Evolutionary conservation across 2,329 filamentous ascomycete species (phyloP).

Genomic region (Aspergillus pseudotamarii): DNA sequence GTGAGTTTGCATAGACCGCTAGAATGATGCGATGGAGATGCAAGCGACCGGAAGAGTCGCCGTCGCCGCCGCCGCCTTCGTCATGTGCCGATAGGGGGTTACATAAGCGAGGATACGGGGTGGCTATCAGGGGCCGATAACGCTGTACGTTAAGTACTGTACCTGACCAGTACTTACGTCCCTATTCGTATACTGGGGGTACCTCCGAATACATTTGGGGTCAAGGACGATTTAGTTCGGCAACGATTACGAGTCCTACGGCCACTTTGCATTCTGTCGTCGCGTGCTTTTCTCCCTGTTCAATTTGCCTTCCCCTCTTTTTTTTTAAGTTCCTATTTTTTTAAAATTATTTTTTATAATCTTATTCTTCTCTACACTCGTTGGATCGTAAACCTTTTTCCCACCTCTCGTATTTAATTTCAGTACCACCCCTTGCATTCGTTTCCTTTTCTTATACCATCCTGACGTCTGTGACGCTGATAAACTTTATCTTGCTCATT

Average conservation of each 20-base stretch:
- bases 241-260: slow-evolving; percentile 6
- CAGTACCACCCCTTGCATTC: background rate
- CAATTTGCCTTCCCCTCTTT: background rate
- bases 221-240: background rate
- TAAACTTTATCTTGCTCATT: slow-evolving; percentile 8
- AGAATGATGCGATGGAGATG: slow-evolving; percentile 9
- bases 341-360: background rate
- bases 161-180: background rate
- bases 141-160: background rate
- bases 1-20: background rate
- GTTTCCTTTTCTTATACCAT: background rate
- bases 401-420: background rate
- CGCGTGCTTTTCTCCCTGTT: slow-evolving; percentile 6
- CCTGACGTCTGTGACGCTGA: slow-evolving; percentile 6
- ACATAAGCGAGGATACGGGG: slow-evolving; percentile 2
- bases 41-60: slow-evolving; percentile 7
- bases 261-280: slow-evolving; percentile 11
- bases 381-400: background rate
- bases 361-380: background rate
- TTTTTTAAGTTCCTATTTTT: background rate
- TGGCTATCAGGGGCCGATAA: slow-evolving; percentile 1
- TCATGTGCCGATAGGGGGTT: slow-evolving; percentile 16
- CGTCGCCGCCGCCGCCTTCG: slow-evolving; percentile 23
- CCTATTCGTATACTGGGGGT: background rate
- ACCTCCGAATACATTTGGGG: background rate